Evolutionary conservation across 352 stramenopile species (phyloP).

Genomic region (Globisporangium irregulare): DNA sequence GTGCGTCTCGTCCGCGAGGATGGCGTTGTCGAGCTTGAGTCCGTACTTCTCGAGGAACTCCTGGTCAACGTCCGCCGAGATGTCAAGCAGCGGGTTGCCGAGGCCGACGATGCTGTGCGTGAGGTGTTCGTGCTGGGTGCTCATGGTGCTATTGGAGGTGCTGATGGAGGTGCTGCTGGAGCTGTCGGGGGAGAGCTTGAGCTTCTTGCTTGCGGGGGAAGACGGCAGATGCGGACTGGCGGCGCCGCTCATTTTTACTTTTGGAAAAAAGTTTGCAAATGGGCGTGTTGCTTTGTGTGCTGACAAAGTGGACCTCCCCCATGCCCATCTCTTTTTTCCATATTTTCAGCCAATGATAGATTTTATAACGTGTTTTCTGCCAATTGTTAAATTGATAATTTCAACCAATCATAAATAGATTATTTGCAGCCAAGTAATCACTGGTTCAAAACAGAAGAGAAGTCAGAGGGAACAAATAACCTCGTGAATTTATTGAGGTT

Average conservation of each 20-base stretch:
- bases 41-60: conserved; percentile 97
- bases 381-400: not conserved
- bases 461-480: not conserved
- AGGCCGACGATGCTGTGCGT: conserved; percentile 91
- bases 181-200: conserved; percentile 10
- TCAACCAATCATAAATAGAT: not conserved
- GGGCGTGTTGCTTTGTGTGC: conserved; percentile 4
- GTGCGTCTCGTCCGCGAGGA: conserved; percentile 98
- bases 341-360: conserved; percentile 1
- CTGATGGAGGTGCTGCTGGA: not conserved
- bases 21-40: conserved; percentile 94
- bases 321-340: not conserved
- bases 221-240: conserved; percentile 19
- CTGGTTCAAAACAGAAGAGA: not conserved
- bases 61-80: conserved; percentile 92
- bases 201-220: conserved; percentile 24
- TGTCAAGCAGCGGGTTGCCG: conserved; percentile 99
- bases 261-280: conserved; percentile 2
- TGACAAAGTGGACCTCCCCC: not conserved
- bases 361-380: not conserved
- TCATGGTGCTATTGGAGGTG: conserved; percentile 13
- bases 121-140: conserved; percentile 43
- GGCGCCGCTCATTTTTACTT: conserved; percentile 10
- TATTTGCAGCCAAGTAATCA: not conserved
- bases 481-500: not conserved